Evolutionary conservation across 2,329 filamentous ascomycete species (phyloP).

Genomic region (Pestalotiopsis sp.): DNA sequence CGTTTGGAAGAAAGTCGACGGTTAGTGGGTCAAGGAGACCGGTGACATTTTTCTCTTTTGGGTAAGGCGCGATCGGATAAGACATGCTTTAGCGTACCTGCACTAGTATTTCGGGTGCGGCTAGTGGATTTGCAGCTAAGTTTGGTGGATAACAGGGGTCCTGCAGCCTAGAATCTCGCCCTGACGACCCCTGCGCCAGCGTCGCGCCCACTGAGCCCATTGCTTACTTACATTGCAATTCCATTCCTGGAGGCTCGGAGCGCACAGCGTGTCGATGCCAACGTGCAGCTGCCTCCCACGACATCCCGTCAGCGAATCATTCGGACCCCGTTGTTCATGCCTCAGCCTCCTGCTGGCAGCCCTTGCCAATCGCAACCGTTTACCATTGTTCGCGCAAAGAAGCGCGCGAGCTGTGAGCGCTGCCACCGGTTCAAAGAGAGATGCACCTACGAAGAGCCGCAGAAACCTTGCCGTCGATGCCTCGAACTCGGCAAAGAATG

Average conservation of each 20-base stretch:
- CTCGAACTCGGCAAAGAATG: slow-evolving; percentile 2
- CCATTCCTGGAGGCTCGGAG: too few relatives aligned
- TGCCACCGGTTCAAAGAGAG: slow-evolving; percentile 12
- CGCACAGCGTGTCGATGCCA: too few relatives aligned
- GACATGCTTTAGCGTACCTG: background rate
- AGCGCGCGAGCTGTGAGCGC: slow-evolving; percentile 7
- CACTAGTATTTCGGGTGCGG: background rate
- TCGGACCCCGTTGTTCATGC: background rate
- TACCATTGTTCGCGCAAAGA: background rate
- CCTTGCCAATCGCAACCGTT: background rate
- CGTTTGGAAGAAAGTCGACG: background rate
- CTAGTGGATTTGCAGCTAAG: background rate
- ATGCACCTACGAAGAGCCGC: slow-evolving; percentile 5
- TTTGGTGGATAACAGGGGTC: too few relatives aligned
- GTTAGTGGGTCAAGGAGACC: background rate
- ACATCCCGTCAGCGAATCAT: too few relatives aligned
- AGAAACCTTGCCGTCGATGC: slow-evolving; percentile 6
- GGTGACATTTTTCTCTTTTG: background rate
- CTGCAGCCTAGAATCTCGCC: too few relatives aligned
- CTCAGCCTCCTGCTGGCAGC: background rate
- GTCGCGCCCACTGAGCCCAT: too few relatives aligned
- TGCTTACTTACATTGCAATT: too few relatives aligned
- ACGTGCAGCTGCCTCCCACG: too few relatives aligned
- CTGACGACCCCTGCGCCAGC: too few relatives aligned
- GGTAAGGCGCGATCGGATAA: background rate